These are phyloP conservation scores for Aspergillus avenaceus DNA, from an alignment of 495 filamentous ascomycete species.

Conservation along the genomic window DNA sequence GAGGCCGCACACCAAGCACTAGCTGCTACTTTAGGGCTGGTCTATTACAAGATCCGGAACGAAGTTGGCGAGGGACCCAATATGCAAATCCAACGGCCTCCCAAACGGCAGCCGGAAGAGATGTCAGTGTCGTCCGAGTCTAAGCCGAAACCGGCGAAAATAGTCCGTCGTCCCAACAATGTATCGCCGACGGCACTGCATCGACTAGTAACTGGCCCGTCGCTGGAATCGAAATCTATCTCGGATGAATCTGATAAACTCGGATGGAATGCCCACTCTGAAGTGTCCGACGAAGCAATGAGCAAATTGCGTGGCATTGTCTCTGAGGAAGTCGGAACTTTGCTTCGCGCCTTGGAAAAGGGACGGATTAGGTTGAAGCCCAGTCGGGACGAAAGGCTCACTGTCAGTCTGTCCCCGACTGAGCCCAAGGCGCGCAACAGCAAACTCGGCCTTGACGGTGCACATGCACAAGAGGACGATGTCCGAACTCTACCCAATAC, in stretches of 20 bases:
- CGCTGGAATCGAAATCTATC: conserved; percentile 33
- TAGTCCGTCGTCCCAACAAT: conserved; percentile 28
- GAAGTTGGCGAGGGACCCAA: conserved; percentile 34
- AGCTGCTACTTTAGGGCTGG: conserved; percentile 35
- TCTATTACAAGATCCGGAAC: conserved; percentile 43
- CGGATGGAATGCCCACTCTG: conserved; percentile 37
- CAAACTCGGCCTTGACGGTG: conserved; percentile 13
- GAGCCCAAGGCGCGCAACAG: conserved; percentile 22
- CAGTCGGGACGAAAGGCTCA: conserved; percentile 31
- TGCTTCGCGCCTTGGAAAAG: conserved; percentile 37
- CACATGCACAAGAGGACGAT: conserved; percentile 22
- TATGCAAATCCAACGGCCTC: conserved; percentile 22
- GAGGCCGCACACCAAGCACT: conserved; percentile 40
- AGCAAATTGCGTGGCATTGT: conserved; percentile 37
- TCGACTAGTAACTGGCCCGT: conserved; percentile 30
- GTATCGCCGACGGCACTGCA: conserved; percentile 33
- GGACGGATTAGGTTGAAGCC: conserved; percentile 31
- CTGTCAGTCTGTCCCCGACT: conserved; percentile 27
- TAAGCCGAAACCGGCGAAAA: conserved; percentile 37
- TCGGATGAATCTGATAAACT: conserved; percentile 37
- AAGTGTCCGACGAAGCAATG: conserved; percentile 36
- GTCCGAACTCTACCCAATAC: conserved; percentile 21
- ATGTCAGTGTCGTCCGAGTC: conserved; percentile 25
- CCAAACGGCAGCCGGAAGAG: conserved; percentile 37
- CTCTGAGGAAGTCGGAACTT: conserved; percentile 31